Conservation (phyloP, 129 eudicot genomes). For the Tagetes patula region DNA sequence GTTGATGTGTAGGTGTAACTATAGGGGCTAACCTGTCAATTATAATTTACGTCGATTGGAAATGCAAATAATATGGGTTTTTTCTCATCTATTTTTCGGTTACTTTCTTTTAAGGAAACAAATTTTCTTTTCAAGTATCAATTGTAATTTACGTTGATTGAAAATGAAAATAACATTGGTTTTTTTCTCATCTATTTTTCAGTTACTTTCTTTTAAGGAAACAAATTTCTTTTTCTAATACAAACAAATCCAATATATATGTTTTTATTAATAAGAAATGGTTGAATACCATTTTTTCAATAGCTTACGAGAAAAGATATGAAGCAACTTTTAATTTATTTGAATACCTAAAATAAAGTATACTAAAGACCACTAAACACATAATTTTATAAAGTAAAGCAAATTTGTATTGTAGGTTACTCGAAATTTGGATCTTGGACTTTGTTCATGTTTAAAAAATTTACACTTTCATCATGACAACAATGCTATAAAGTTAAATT, state of each 20-base stretch:
- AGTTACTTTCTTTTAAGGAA: conserved; percentile 14
- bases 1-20: conserved; percentile 15
- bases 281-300: conserved; percentile 13
- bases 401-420: background rate
- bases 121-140: too few species aligned
- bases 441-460: background rate
- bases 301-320: background rate
- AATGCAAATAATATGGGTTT: background rate
- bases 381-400: background rate
- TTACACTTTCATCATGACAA: background rate
- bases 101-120: conserved; percentile 13
- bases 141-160: too few species aligned
- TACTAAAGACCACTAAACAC: background rate
- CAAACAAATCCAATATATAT: conserved; percentile 19
- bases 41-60: background rate
- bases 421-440: background rate
- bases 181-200: background rate
- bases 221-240: conserved; percentile 27
- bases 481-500: too few species aligned
- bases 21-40: conserved; percentile 15
- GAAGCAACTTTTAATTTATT: background rate
- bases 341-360: background rate
- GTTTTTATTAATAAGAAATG: conserved; percentile 14
- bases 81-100: background rate
- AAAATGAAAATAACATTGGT: background rate